Evolutionary conservation across 257 asterid genomes (phyloP).

Genomic region (Nicotiana otophora): DNA sequence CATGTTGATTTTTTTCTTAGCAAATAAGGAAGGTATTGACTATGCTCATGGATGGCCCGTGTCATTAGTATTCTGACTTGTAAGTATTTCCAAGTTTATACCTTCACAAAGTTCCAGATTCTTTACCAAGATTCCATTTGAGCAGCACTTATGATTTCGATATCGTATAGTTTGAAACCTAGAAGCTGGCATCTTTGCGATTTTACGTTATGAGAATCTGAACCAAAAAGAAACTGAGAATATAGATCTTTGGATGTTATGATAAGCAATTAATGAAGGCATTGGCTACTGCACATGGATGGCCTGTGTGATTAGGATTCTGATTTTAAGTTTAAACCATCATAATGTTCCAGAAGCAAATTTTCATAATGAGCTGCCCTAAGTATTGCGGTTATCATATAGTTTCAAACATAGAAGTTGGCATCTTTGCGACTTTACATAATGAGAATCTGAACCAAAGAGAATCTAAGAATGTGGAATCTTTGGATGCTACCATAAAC

Average conservation of each 20-base stretch:
- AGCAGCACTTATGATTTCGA: background rate
- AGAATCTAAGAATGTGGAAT: background rate
- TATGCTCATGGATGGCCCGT: background rate
- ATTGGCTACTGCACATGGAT: too few species aligned
- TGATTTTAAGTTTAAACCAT: too few species aligned
- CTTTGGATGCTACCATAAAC: background rate
- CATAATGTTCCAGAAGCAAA: too few species aligned
- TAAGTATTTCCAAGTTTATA: background rate
- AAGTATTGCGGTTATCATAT: background rate
- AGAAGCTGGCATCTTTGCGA: background rate
- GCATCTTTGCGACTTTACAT: background rate
- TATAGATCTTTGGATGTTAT: conserved; percentile 2
- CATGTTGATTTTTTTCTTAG: background rate
- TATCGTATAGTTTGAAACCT: background rate
- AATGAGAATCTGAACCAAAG: background rate
- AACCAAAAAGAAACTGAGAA: background rate
- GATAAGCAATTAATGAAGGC: background rate
- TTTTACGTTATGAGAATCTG: background rate
- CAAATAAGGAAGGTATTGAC: background rate
- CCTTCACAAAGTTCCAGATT: background rate
- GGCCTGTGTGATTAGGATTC: too few species aligned
- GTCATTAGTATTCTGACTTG: background rate
- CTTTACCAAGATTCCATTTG: background rate
- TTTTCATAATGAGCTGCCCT: too few species aligned
- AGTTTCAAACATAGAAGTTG: background rate